Percentiles rank a stretch among this genome's conserved stretches.
Evolutionary conservation across 176 grass and related monocot species (phyloP).

Genomic region (Bothriochloa decipiens): DNA sequence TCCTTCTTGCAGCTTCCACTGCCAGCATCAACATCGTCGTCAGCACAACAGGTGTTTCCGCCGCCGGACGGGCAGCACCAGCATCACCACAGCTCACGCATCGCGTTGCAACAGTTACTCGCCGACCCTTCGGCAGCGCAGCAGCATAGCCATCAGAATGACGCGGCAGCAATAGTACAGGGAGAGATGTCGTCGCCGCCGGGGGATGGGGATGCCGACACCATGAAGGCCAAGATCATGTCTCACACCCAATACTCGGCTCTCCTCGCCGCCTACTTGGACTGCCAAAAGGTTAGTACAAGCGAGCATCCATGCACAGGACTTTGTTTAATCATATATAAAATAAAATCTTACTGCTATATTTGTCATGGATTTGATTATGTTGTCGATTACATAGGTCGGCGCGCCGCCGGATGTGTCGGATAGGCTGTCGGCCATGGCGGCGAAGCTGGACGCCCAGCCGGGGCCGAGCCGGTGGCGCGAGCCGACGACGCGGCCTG

Average conservation of each 20-base stretch:
- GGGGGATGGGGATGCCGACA: constrained; percentile 47
- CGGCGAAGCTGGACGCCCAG: constrained; percentile 40
- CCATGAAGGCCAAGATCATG: constrained; percentile 85
- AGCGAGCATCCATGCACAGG: constrained; percentile 17
- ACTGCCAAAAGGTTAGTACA: constrained; percentile 82
- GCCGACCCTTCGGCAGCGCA: constrained; percentile 20
- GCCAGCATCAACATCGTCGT: constrained; percentile 1
- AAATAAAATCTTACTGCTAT: not conserved
- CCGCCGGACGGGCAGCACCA: constrained; percentile 26
- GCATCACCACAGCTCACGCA: constrained; percentile 26
- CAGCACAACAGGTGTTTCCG: constrained; percentile 34
- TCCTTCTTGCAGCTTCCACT: constrained; percentile 67
- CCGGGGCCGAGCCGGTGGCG: constrained; percentile 22
- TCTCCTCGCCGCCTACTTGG: constrained; percentile 66
- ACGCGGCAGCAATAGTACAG: not conserved
- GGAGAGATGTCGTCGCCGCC: constrained; percentile 46
- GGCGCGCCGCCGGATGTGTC: constrained; percentile 68
- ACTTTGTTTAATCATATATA: constrained; percentile 1
- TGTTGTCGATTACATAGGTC: no score
- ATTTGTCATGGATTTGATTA: not conserved
- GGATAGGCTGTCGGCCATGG: constrained; percentile 56
- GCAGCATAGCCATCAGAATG: constrained; percentile 24
- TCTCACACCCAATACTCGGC: constrained; percentile 79
- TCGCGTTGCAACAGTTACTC: constrained; percentile 49
- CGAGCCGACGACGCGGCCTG: constrained; percentile 29